Evolutionary conservation across 164 flowering plant species (phyloP).

Genomic region (Cinnamomum micranthum): DNA sequence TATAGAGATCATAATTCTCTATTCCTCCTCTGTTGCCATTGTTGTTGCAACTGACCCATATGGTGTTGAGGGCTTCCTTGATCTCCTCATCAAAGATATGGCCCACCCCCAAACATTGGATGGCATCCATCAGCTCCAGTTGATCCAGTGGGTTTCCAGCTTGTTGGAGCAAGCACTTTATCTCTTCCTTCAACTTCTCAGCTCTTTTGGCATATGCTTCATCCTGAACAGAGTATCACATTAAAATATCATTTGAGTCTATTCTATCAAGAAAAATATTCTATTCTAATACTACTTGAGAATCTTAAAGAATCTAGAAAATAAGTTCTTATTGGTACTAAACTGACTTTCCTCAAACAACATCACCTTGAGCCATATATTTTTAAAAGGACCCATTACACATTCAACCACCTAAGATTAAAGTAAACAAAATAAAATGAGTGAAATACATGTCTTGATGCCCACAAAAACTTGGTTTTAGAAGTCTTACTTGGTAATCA

Average conservation of each 20-base stretch:
- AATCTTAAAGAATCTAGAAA: no score
- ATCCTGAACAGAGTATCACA: background rate
- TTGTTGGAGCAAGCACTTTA: background rate
- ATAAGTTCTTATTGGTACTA: no score
- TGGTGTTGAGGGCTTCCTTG: slow-evolving; percentile 5
- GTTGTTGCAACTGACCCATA: background rate
- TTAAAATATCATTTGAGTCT: no score
- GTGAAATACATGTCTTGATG: no score
- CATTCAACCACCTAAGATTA: no score
- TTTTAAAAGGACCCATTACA: no score
- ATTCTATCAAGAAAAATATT: no score
- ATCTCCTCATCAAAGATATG: slow-evolving; percentile 32
- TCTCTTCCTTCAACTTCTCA: slow-evolving; percentile 7
- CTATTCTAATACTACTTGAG: no score
- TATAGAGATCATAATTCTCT: slow-evolving; percentile 5
- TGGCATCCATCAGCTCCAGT: slow-evolving; percentile 21
- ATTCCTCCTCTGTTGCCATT: background rate
- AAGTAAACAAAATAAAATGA: no score
- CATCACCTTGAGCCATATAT: no score
- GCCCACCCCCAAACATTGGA: slow-evolving; percentile 29
- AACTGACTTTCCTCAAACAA: no score
- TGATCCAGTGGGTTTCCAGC: background rate
- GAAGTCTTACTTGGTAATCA: background rate
- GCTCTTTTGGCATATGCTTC: background rate
- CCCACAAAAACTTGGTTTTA: no score